Evolutionary conservation across 257 asterid species (phyloP), one percentile per base, ranked within the genome.

Genomic region (Solanum pimpinellifolium): DNA sequence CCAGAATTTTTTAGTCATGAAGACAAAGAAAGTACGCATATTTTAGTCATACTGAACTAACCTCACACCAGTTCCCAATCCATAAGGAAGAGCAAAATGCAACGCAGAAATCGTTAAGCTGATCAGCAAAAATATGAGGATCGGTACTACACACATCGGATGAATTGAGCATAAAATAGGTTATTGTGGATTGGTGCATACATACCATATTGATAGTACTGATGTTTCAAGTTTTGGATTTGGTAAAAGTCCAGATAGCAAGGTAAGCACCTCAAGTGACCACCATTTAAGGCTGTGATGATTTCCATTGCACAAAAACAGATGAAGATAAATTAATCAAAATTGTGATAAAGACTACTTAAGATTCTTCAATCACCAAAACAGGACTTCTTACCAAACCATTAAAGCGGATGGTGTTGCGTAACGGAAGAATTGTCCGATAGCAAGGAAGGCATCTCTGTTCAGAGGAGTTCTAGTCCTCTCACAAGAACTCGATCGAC

Each of bases 161-260:
- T 2, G 37, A 59, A 29, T 8, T 4, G 31, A 21, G 9, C 76
- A 83, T 44, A 37, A 60, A 37, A 68, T 16, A 29, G 83, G 29
- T 47, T 44, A 42, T 13, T 0, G 3, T 39, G 56, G 13, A 29
- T 25, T 70, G 62, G 83, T 42, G 83, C 62, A 77, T 16, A 15
- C 66, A 10, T 92, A 93, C 97, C 98, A 93, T 82, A 94, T 90
- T 15, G 95, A 91, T 16, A 95, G 87, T 13, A 95, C 94, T 69
- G 98, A 92, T 60, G 98, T 94, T 84, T 95, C 91, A n/a, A 95
- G 96, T 75, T 90, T 86, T 20, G 97, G 94, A 80, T 95, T 91
- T 1, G 97, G 94, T 20, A 95, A 80, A 49, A 95, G 92, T 11
- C 96, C 96, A 59, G 96, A 91, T 35, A 92, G 85, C 91, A 95